Percentiles rank a stretch among this genome's conserved stretches.
Evolutionary conservation across 306 rosid species (phyloP).

Genomic region (Hippophae gyantsensis): DNA sequence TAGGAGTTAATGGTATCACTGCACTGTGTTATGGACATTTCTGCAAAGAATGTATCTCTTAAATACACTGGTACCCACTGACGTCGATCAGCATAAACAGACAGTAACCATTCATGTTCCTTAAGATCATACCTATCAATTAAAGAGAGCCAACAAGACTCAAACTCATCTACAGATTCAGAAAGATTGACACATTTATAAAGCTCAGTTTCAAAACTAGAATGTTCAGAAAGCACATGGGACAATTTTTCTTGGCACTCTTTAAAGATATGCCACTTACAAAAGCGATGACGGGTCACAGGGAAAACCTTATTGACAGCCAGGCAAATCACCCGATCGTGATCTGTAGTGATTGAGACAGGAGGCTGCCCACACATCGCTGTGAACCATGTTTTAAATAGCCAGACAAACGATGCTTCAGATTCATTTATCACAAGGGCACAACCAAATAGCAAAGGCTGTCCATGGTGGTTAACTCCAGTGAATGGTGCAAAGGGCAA

Average conservation of each 20-base stretch:
- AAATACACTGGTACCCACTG: conserved; percentile 28
- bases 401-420: conserved; percentile 27
- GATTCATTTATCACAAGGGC: conserved; percentile 29
- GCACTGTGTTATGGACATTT: conserved; percentile 27
- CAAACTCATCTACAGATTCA: conserved; percentile 28
- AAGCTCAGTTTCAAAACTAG: conserved; percentile 23
- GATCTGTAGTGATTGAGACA: conserved; percentile 26
- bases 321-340: conserved; percentile 22
- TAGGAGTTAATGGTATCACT: conserved; percentile 33
- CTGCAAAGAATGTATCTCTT: conserved; percentile 28
- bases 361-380: conserved; percentile 26
- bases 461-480: conserved; percentile 34
- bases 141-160: conserved; percentile 30
- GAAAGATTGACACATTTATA: conserved; percentile 26
- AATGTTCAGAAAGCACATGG: conserved; percentile 18
- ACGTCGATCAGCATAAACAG: conserved; percentile 18
- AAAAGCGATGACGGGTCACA: conserved; percentile 24
- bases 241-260: conserved; percentile 29
- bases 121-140: conserved; percentile 19
- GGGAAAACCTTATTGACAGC: conserved; percentile 22
- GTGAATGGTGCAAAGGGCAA: conserved; percentile 33
- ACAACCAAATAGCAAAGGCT: conserved; percentile 27
- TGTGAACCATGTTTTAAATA: conserved; percentile 25
- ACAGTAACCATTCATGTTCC: conserved; percentile 26
- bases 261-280: conserved; percentile 32